Conservation (phyloP, 2,329 filamentous ascomycete genomes). For the Hypoxylon sp. region DNA sequence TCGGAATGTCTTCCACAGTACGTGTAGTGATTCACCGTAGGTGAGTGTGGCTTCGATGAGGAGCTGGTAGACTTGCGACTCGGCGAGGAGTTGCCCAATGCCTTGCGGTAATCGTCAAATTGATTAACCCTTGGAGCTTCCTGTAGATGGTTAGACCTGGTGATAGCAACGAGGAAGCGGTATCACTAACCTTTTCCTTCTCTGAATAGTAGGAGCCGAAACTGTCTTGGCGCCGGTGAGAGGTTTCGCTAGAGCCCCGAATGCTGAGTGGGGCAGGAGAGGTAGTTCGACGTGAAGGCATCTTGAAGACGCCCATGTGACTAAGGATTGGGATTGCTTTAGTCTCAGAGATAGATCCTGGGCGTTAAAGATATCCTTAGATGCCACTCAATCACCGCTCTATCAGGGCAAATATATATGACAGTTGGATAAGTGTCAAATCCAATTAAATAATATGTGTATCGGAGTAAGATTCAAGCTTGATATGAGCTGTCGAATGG, state of each 20-base stretch:
- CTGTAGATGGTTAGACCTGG: slow-evolving; percentile 31
- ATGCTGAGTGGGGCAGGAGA: slow-evolving; percentile 42
- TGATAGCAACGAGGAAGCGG: slow-evolving; percentile 13
- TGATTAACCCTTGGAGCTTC: slow-evolving; percentile 14
- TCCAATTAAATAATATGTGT: slow-evolving; percentile 18
- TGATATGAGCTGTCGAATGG: slow-evolving; percentile 27
- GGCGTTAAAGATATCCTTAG: neutral
- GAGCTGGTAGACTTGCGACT: slow-evolving; percentile 29
- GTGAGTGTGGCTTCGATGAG: slow-evolving; percentile 54
- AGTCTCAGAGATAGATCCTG: neutral
- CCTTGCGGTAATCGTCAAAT: slow-evolving; percentile 36
- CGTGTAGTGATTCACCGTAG: slow-evolving; percentile 66
- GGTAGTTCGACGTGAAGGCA: slow-evolving; percentile 45
- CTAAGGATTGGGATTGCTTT: slow-evolving; percentile 9
- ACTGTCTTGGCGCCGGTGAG: slow-evolving; percentile 47
- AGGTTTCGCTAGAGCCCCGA: slow-evolving; percentile 34
- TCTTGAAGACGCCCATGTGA: slow-evolving; percentile 32
- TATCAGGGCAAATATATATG: neutral
- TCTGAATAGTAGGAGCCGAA: slow-evolving; percentile 47
- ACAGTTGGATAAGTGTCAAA: slow-evolving; percentile 9
- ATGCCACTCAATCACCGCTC: neutral
- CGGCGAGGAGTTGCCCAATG: slow-evolving; percentile 13
- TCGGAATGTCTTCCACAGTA: slow-evolving; percentile 70
- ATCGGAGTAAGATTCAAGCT: slow-evolving; percentile 42
- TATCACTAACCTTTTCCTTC: slow-evolving; percentile 47